Evolutionary conservation across 345 rosid genomes (phyloP), one percentile per base, ranked within the genome.

Genomic region (Dipteronia dyeriana): DNA sequence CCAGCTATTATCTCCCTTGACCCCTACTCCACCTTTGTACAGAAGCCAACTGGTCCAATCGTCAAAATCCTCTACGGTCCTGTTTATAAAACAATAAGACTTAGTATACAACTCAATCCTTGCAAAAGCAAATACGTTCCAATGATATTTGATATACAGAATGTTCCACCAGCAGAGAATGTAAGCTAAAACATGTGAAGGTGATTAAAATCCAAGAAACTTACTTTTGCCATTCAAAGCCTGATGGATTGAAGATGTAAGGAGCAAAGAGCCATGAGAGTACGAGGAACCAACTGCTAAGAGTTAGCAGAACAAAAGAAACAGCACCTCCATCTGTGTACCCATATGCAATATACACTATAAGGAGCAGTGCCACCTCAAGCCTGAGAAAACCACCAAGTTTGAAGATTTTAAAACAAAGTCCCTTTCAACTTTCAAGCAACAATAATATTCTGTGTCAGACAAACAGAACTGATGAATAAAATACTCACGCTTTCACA

Each of bases 221-320:
- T 88, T 80, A 96, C 99, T 96, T 96, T 84, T 92, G 99, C 99
- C 99, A 96, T 83, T 96, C 99, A 74, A 96, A 96, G 76, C 99
- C 99, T 0, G 99, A 96, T n/a, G 98, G 98, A 78, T 96, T 96
- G 81, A 96, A 96, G 85, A 96, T 94, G 82, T 96, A 96, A 14
- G 99, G 98, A 74, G 99, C 99, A 84, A 96, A 96, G 70, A 96
- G 87, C 99, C 99, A 96, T 23, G 98, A 96, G 76, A 96, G 84
- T 75, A 96, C 99, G 75, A 96, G 97, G 86, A 96, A 94, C 98
- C 98, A 96, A 79, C 98, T 91, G 86, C 99, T 96, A 70, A 96
- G 69, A 51, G 99, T 96, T 59, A 94, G 85, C 86, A 96, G 79
- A 80, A 96, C 75, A 64, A 88, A 94, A 13, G 97, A 89, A 70